Percentiles rank a stretch among this genome's conserved stretches.
These are phyloP conservation scores for Mrakia blollopis DNA, from an alignment of 768 basidiomycete genomes.

Conservation along the genomic window DNA sequence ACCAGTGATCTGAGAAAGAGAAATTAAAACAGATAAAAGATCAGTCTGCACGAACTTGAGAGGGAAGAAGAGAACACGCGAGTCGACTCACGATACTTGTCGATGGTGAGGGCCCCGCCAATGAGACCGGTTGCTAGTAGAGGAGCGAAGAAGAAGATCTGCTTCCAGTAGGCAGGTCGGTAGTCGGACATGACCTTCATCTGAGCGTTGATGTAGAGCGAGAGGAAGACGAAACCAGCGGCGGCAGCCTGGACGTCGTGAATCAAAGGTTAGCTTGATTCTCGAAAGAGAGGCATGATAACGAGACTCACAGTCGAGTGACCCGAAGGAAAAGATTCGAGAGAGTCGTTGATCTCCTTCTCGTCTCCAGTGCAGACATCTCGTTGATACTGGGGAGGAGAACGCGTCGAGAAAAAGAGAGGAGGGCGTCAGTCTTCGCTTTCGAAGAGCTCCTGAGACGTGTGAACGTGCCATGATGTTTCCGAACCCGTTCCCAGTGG, in stretches of 20 bases:
- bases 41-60: conserved; percentile 35
- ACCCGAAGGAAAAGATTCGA: conserved; percentile 51
- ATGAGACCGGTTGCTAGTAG: conserved; percentile 57
- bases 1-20: conserved; percentile 41
- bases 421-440: background rate
- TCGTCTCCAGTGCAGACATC: conserved; percentile 56
- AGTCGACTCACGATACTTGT: conserved; percentile 45
- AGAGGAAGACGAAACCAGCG: conserved; percentile 34
- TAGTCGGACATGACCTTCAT: conserved; percentile 59
- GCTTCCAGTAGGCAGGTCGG: conserved; percentile 60
- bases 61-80: background rate
- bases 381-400: conserved; percentile 47
- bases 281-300: conserved; percentile 46
- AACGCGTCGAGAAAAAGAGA: background rate
- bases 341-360: conserved; percentile 54
- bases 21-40: background rate
- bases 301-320: conserved; percentile 60
- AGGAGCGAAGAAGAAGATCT: conserved; percentile 54
- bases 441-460: background rate
- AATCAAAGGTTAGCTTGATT: background rate
- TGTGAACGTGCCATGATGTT: conserved; percentile 43
- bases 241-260: background rate
- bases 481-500: conserved; percentile 51
- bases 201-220: conserved; percentile 52
- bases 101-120: conserved; percentile 56